A percentile compares a stretch with the other conserved stretches of the same genome.
Evolutionary conservation across 176 grass and related monocot species (phyloP).

Genomic region (Oryza meyeriana): DNA sequence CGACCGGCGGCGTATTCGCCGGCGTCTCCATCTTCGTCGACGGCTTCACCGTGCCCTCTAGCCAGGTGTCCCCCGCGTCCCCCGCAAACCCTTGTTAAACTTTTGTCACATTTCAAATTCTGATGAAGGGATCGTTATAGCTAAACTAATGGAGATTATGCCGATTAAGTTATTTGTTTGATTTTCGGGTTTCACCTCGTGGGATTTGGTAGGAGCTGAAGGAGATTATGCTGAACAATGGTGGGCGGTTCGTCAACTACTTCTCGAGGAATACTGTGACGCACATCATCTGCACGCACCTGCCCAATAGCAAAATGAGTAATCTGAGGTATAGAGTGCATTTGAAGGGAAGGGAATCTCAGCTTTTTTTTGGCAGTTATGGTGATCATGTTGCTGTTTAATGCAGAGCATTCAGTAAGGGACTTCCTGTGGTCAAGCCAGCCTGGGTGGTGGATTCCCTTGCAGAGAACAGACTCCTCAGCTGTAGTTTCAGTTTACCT

Average conservation of each 20-base stretch:
- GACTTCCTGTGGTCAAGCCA: constrained; percentile 79
- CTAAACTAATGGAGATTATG: background rate
- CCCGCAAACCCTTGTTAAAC: background rate
- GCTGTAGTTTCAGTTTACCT: constrained; percentile 50
- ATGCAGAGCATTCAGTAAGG: constrained; percentile 72
- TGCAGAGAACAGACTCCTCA: constrained; percentile 68
- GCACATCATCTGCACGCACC: constrained; percentile 76
- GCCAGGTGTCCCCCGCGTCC: constrained; percentile 36
- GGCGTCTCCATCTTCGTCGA: constrained; percentile 74
- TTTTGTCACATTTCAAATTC: background rate
- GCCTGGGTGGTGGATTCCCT: constrained; percentile 87
- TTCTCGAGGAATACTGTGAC: constrained; percentile 80
- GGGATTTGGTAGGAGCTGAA: constrained; percentile 66
- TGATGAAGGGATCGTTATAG: background rate
- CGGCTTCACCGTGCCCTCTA: constrained; percentile 62
- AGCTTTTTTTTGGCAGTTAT: background rate
- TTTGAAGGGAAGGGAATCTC: background rate
- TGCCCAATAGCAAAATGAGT: constrained; percentile 76
- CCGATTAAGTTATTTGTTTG: background rate
- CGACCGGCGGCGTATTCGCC: constrained; percentile 32
- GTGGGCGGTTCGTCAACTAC: constrained; percentile 85
- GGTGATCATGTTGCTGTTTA: constrained; percentile 10
- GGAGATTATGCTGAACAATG: constrained; percentile 86
- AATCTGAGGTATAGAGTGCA: constrained; percentile 63
- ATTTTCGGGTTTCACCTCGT: background rate